These are phyloP conservation scores for Saccharomycopsis selenospora DNA, from an alignment of 805 yeast species.

Conservation along the genomic window DNA sequence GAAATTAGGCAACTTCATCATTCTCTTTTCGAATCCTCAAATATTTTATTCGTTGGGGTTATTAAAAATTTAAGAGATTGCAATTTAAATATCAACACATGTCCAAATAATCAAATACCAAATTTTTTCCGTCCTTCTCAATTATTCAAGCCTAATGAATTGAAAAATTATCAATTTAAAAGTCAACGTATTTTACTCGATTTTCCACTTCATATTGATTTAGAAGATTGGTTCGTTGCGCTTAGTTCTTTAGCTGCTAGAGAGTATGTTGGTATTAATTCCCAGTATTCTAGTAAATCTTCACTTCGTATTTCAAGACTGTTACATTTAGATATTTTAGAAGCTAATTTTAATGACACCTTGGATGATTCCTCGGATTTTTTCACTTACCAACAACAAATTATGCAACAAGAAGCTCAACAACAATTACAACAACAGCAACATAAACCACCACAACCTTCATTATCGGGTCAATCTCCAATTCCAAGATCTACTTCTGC, in stretches of 20 bases:
- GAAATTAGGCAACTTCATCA: constrained; percentile 61
- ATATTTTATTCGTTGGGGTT: constrained; percentile 51
- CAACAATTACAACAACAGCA: neutral
- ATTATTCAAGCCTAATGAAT: constrained; percentile 11
- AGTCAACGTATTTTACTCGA: constrained; percentile 43
- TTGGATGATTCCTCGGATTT: neutral
- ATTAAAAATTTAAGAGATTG: constrained; percentile 44
- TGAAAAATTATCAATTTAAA: constrained; percentile 10
- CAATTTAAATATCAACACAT: constrained; percentile 16
- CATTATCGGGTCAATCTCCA: too few relatives aligned
- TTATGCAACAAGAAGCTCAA: constrained; percentile 5
- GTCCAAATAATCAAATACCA: constrained; percentile 8
- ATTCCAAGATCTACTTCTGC: too few relatives aligned
- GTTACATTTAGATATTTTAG: constrained; percentile 52
- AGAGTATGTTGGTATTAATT: constrained; percentile 36
- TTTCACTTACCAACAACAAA: neutral
- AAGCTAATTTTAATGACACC: constrained; percentile 44
- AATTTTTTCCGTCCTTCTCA: constrained; percentile 16
- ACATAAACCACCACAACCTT: neutral
- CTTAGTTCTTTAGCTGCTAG: constrained; percentile 54
- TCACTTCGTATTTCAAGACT: constrained; percentile 46
- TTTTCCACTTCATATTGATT: constrained; percentile 60
- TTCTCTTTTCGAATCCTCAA: constrained; percentile 53
- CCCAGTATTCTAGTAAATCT: constrained; percentile 27
- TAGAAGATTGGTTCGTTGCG: constrained; percentile 74